Percentiles rank a stretch among this genome's conserved stretches.
These are phyloP conservation scores for Thermothielavioides terrestris DNA, from an alignment of 495 filamentous ascomycete genomes.

Conservation along the genomic window DNA sequence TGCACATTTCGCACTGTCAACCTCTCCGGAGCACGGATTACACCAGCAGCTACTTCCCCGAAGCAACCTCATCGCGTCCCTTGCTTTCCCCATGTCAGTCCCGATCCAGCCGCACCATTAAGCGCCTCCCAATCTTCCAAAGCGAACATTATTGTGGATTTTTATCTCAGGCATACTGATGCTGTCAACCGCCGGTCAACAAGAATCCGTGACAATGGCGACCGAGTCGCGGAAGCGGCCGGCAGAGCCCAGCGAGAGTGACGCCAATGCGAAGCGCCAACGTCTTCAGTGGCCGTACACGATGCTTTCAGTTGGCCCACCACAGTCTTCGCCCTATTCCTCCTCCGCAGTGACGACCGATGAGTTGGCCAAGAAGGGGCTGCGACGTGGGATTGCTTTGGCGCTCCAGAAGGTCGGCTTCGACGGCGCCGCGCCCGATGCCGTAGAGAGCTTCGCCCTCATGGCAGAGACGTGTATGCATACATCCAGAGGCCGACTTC, in stretches of 20 bases:
- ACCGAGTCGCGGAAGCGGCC: conserved; percentile 23
- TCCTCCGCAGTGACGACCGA: conserved; percentile 15
- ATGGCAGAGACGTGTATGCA: conserved; percentile 33
- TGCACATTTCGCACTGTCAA: neutral
- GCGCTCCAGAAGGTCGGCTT: conserved; percentile 36
- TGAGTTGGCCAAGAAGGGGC: conserved; percentile 27
- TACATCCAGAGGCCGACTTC: too few species aligned
- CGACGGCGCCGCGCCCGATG: conserved; percentile 30
- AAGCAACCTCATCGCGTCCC: neutral
- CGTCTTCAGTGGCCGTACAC: conserved; percentile 8
- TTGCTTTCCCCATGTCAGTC: neutral
- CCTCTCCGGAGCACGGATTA: too few species aligned
- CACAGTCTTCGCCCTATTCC: neutral
- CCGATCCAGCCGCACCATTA: neutral
- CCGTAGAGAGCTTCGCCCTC: conserved; percentile 35
- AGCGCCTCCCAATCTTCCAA: neutral
- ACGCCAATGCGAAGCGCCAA: conserved; percentile 25
- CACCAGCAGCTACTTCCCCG: neutral
- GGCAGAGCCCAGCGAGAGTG: conserved; percentile 15
- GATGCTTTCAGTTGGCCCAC: neutral
- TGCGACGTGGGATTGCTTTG: conserved; percentile 33
- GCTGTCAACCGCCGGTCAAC: neutral
- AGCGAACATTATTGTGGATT: neutral
- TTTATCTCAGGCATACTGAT: neutral
- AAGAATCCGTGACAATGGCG: conserved; percentile 7